Conservation (phyloP, 495 filamentous ascomycete species). For the Tuber calosporum region DNA sequence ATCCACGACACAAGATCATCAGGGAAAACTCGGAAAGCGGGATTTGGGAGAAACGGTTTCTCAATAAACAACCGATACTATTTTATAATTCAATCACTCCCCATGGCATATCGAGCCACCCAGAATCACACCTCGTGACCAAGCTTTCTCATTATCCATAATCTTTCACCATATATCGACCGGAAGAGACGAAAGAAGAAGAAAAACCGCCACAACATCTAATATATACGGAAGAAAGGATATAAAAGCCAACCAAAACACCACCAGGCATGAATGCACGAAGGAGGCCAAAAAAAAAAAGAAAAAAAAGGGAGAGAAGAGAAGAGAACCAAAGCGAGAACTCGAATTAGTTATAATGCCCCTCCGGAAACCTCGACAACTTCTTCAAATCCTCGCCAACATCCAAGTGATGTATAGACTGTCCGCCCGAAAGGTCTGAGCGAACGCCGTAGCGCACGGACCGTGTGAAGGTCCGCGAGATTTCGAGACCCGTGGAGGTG, state of each 20-base stretch:
- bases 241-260: conserved; percentile 1
- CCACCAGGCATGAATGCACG: background rate
- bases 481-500: conserved; percentile 25
- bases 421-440: background rate
- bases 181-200: background rate
- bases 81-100: background rate
- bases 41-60: background rate
- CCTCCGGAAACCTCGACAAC: conserved; percentile 28
- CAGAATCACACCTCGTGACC: background rate
- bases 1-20: background rate
- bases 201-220: background rate
- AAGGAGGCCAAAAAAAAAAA: background rate
- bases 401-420: conserved; percentile 33
- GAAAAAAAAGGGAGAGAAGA: too few species aligned
- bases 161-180: background rate
- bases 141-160: background rate
- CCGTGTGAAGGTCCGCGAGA: conserved; percentile 25
- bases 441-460: conserved; percentile 34
- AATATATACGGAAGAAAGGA: background rate
- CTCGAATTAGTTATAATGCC: conserved; percentile 29
- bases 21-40: background rate
- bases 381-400: conserved; percentile 31
- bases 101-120: background rate
- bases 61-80: background rate
- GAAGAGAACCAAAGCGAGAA: background rate